Percentiles rank a stretch among this genome's conserved stretches.
phyloP scores from a whole-genome alignment of 2,329 filamentous ascomycete species.

The Penicillium sp. region DNA sequence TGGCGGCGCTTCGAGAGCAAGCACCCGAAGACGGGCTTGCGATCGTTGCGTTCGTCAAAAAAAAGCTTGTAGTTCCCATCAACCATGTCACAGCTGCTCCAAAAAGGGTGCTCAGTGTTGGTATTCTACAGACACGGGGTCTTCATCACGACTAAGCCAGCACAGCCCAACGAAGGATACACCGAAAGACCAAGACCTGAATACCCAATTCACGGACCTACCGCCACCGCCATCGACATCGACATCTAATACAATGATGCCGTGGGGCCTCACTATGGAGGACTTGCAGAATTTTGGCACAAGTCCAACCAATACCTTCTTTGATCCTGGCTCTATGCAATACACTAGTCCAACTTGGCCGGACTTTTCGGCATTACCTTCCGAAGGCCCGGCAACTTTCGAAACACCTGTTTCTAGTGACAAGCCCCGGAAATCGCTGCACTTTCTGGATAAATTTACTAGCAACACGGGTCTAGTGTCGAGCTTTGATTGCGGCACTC shows the following conservation, averaged over 20 bases:
- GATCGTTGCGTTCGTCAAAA: constrained; percentile 40
- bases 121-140: constrained; percentile 17
- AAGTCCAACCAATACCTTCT: constrained; percentile 3
- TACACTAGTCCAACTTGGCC: constrained; percentile 13
- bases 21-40: constrained; percentile 33
- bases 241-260: background rate
- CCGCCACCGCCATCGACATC: background rate
- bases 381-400: constrained; percentile 3
- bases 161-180: background rate
- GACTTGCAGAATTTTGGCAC: constrained; percentile 1
- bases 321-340: constrained; percentile 1
- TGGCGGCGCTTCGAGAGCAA: constrained; percentile 16
- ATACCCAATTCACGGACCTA: background rate
- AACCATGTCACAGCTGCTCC: constrained; percentile 33
- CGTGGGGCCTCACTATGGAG: constrained; percentile 1
- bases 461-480: constrained; percentile 37
- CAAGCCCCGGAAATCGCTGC: constrained; percentile 19
- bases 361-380: constrained; percentile 6
- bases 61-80: constrained; percentile 35
- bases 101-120: constrained; percentile 24
- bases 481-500: constrained; percentile 42
- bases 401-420: constrained; percentile 1
- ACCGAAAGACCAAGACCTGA: background rate
- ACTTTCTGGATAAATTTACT: constrained; percentile 40
- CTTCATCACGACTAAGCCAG: background rate